These are phyloP conservation scores for Cenchrus americanus DNA, from an alignment of 176 grass and related monocot genomes.

Conservation along the genomic window DNA sequence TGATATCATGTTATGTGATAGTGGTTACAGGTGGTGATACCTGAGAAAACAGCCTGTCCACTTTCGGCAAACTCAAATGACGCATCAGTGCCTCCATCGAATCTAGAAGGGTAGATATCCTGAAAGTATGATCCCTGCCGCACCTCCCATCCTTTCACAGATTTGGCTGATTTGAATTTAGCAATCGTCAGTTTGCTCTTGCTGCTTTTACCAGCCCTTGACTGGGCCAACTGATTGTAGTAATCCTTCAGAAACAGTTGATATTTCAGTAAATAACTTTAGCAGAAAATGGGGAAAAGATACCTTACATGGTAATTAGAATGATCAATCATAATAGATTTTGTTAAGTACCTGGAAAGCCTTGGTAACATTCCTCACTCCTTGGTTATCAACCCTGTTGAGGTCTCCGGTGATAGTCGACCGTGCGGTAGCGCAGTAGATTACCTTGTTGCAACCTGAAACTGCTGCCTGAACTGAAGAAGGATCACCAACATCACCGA, in stretches of 20 bases:
- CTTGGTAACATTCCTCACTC: conserved; percentile 81
- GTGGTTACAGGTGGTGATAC: conserved; percentile 40
- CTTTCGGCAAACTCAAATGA: conserved; percentile 80
- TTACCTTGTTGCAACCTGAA: conserved; percentile 91
- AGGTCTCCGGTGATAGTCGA: conserved; percentile 90
- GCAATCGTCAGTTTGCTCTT: conserved; percentile 92
- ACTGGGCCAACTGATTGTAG: conserved; percentile 84
- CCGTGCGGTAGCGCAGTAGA: conserved; percentile 89
- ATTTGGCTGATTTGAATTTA: conserved; percentile 83
- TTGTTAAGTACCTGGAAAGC: conserved; percentile 75
- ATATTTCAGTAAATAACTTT: background rate
- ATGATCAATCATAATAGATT: conserved; percentile 18
- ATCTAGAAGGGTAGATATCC: conserved; percentile 61
- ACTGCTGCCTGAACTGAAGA: conserved; percentile 68
- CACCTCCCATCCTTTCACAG: conserved; percentile 82
- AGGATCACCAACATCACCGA: conserved; percentile 88
- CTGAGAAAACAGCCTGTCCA: conserved; percentile 75
- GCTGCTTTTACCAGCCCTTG: conserved; percentile 98
- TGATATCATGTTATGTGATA: background rate
- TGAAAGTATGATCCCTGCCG: conserved; percentile 77
- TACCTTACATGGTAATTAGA: background rate
- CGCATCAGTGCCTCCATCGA: conserved; percentile 79
- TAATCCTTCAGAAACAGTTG: conserved; percentile 73
- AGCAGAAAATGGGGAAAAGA: background rate
- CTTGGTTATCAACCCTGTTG: conserved; percentile 92